phyloP scores from a whole-genome alignment of 78 protist genomes.

The Cyanophora paradoxa region DNA sequence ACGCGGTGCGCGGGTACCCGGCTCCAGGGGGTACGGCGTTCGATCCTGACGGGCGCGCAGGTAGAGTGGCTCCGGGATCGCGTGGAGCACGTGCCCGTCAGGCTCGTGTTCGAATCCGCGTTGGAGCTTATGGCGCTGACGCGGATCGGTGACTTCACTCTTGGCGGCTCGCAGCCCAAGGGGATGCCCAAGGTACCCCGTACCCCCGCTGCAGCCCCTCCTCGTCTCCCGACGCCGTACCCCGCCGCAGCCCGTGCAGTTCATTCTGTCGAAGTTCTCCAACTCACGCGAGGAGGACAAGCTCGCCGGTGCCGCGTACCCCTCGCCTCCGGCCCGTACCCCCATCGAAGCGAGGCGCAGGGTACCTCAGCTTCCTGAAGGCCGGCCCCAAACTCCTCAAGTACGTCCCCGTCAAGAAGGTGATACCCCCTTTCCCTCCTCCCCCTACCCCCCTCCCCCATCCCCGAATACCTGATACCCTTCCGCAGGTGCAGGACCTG shows the following conservation, averaged over 20 bases:
- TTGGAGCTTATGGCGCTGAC: constrained; percentile 4
- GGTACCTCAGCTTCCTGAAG: too few relatives aligned
- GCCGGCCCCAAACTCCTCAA: constrained; percentile 6
- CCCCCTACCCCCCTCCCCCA: background rate
- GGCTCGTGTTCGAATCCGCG: constrained; percentile 4
- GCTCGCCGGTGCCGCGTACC: too few relatives aligned
- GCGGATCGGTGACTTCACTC: background rate
- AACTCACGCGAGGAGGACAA: background rate
- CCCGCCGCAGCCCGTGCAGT: background rate
- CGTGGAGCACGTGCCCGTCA: background rate
- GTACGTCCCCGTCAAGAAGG: constrained; percentile 13
- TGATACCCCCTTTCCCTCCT: background rate
- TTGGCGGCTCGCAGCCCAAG: background rate
- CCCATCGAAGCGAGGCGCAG: background rate
- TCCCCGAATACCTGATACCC: background rate
- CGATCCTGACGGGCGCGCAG: too few relatives aligned
- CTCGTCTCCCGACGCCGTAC: background rate
- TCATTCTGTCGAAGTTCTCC: background rate
- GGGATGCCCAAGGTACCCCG: background rate
- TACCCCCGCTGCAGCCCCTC: background rate
- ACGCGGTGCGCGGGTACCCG: too few relatives aligned
- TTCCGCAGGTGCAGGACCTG: constrained; percentile 1
- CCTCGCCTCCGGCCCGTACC: background rate
- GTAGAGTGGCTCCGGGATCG: constrained; percentile 8
- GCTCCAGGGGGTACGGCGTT: too few relatives aligned